These are phyloP conservation scores for Phytophthora hibernalis DNA, from an alignment of 352 stramenopile genomes.

Conservation along the genomic window DNA sequence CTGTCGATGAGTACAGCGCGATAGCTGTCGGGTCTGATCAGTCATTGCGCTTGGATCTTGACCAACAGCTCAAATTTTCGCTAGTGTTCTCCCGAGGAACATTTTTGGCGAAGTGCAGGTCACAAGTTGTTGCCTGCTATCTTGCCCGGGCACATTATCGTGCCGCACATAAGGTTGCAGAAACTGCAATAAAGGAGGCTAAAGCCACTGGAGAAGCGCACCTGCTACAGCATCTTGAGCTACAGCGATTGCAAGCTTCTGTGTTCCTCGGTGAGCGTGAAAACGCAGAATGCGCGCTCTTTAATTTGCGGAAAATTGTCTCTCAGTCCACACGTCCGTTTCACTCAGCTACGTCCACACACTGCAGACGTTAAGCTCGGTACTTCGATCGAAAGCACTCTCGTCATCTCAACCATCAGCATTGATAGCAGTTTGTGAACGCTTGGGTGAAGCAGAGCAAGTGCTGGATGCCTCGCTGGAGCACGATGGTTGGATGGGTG, in stretches of 20 bases:
- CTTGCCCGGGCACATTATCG: conserved; percentile 43
- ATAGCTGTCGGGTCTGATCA: conserved; percentile 17
- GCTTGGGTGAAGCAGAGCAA: conserved; percentile 49
- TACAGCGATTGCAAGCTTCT: conserved; percentile 47
- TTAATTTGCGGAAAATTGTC: conserved; percentile 32
- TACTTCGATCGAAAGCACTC: conserved; percentile 47
- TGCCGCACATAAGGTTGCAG: conserved; percentile 33
- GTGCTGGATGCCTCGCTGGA: conserved; percentile 54
- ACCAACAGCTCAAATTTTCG: conserved; percentile 51
- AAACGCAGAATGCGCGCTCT: conserved; percentile 32
- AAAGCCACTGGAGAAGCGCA: conserved; percentile 47
- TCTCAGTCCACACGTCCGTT: conserved; percentile 28
- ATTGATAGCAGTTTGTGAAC: conserved; percentile 26
- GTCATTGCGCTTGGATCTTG: conserved; percentile 28
- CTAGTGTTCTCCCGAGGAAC: conserved; percentile 41
- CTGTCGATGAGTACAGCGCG: conserved; percentile 23
- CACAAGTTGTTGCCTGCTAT: conserved; percentile 48
- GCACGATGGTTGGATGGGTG: conserved; percentile 69
- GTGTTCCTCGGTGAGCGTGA: conserved; percentile 50
- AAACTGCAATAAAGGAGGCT: conserved; percentile 48
- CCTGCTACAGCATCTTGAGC: conserved; percentile 49
- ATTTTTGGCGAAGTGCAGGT: conserved; percentile 47
- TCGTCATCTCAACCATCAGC: conserved; percentile 13
- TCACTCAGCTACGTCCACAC: conserved; percentile 47
- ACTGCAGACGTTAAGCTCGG: conserved; percentile 45